Conservation (phyloP, 1,284 basidiomycete genomes). For the Puccinia horiana region DNA sequence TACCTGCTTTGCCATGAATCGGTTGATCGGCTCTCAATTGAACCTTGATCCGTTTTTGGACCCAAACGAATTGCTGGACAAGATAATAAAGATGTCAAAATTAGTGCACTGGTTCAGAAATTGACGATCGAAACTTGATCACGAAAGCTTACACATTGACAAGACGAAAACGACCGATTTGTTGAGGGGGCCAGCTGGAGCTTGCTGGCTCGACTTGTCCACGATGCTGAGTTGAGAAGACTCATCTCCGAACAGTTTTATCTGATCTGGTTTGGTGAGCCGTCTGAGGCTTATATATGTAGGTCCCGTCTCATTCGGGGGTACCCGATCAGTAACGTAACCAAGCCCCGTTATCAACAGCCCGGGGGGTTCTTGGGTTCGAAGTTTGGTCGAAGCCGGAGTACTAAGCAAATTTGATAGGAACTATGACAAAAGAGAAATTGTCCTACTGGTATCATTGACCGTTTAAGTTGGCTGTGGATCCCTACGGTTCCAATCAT, state of each 20-base stretch:
- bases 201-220: neutral
- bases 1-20: constrained; percentile 35
- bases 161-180: neutral
- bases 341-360: no score
- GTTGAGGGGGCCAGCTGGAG: neutral
- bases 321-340: no score
- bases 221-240: neutral
- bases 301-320: no score
- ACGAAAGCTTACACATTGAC: neutral
- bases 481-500: no score
- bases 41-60: constrained; percentile 41
- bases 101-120: neutral
- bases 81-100: neutral
- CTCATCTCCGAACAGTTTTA: neutral
- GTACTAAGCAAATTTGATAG: no score
- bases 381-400: no score
- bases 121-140: neutral
- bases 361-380: no score
- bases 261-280: neutral
- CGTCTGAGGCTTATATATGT: no score
- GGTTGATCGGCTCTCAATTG: constrained; percentile 30
- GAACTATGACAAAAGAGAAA: no score
- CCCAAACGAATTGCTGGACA: constrained; percentile 30
- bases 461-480: no score
- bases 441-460: no score